These are phyloP conservation scores for Acanthochlamys bracteata DNA, from an alignment of 106 monocot species.

Conservation along the genomic window DNA sequence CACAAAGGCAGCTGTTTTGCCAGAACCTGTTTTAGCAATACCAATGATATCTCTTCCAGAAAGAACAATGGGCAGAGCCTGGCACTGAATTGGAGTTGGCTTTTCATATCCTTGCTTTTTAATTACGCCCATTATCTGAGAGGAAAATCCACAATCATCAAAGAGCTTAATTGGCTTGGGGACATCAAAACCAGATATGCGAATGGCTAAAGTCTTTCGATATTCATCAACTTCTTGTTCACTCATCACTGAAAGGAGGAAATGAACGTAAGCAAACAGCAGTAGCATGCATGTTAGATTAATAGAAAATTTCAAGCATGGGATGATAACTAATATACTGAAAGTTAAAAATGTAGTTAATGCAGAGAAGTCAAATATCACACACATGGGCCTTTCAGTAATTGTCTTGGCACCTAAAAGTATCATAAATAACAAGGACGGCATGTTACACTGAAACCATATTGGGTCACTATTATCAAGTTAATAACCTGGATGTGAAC, in stretches of 20 bases:
- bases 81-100: constrained; percentile 93
- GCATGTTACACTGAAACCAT: too few relatives aligned
- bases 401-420: too few relatives aligned
- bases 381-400: too few relatives aligned
- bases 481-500: too few relatives aligned
- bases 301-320: background rate
- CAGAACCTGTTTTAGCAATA: constrained; percentile 99
- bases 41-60: constrained; percentile 97
- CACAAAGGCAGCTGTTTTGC: constrained; percentile 94
- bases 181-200: constrained; percentile 90
- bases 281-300: background rate
- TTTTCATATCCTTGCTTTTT: constrained; percentile 86
- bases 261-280: constrained; percentile 4
- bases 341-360: too few relatives aligned
- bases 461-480: too few relatives aligned
- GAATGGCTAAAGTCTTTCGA: constrained; percentile 69
- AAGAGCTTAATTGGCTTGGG: constrained; percentile 78
- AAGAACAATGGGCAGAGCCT: constrained; percentile 79
- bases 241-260: constrained; percentile 60
- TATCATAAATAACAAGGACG: too few relatives aligned
- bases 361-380: too few relatives aligned
- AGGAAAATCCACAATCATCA: constrained; percentile 81
- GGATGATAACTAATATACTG: background rate
- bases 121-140: constrained; percentile 58
- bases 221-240: constrained; percentile 85